Base-by-base conservation (phyloP, 73 alveolate genomes). In the Blepharisma stoltei region DNA sequence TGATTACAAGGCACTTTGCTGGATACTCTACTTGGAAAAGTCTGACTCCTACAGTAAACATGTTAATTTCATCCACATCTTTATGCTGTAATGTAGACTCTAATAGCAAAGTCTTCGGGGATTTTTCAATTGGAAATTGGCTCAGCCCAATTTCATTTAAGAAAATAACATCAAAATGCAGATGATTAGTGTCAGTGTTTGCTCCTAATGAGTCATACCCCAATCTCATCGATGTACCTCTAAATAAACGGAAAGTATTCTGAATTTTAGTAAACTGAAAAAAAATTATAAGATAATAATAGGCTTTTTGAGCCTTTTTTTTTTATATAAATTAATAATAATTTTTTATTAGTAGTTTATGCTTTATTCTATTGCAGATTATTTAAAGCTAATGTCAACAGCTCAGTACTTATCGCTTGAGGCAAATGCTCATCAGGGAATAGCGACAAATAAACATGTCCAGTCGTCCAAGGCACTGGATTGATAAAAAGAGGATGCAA, bases 201-300 rank as follows among this genome's bases (percentile, higher is more conserved):
- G 95, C 95, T 60, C 95, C 95, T 85, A 88, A 71, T 23, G 89
- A 78, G 77, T 88, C 86, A 71, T 88, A 88, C 6, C 95, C 95
- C 37, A 88, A 71, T 48, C 85, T 83, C 55, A 88, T 21, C 32
- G 71, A 11, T 38, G 81, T 79, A 27, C 83, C 71, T 23, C 20
- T 37, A 6, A 83, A 46, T 44, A 88, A 52, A 69, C 89, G 77
- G 84, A 83, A 88, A 27, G 83, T 20, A 60, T n/a, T n/a, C n/a
- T n/a, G n/a, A n/a, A n/a, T n/a, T n/a, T n/a, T n/a, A n/a, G n/a
- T n/a, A n/a, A n/a, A n/a, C n/a, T n/a, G n/a, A n/a, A n/a, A n/a
- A n/a, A n/a, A n/a, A n/a, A n/a, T n/a, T n/a, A n/a, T n/a, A n/a
- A n/a, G n/a, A n/a, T n/a, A n/a, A n/a, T n/a, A n/a, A n/a, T n/a